Conservation (phyloP, 75 land plant species). For the Cupressus sempervirens region DNA sequence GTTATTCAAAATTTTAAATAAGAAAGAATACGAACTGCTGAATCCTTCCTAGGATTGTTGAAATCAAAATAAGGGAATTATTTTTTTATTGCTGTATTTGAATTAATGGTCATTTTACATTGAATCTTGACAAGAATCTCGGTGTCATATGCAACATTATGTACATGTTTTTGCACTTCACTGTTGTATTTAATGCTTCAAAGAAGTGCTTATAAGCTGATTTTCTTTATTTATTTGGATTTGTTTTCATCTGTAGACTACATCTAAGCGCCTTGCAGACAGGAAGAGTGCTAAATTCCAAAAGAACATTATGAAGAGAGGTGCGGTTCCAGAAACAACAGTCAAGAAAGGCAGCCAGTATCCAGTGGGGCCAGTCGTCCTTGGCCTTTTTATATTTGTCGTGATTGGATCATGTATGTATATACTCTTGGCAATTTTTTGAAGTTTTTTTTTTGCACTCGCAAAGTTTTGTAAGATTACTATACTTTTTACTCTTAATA, state of each 20-base stretch:
- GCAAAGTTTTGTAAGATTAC: neutral
- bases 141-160: too few relatives aligned
- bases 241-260: conserved; percentile 43
- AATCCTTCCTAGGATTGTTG: too few relatives aligned
- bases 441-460: neutral
- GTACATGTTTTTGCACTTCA: too few relatives aligned
- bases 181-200: neutral
- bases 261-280: conserved; percentile 82
- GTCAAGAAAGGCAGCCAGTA: conserved; percentile 57
- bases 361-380: conserved; percentile 78
- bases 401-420: conserved; percentile 76
- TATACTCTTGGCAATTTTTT: neutral
- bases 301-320: conserved; percentile 85
- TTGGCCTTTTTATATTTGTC: conserved; percentile 83
- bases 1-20: too few relatives aligned
- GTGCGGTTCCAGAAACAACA: conserved; percentile 61
- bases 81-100: too few relatives aligned
- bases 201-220: neutral
- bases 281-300: conserved; percentile 78
- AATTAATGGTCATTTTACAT: too few relatives aligned
- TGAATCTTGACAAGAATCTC: too few relatives aligned
- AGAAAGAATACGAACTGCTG: too few relatives aligned
- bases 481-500: neutral
- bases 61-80: too few relatives aligned
- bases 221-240: neutral